Conservation (phyloP, 2,329 filamentous ascomycete genomes). For the Fusarium sterilihyphosum region DNA sequence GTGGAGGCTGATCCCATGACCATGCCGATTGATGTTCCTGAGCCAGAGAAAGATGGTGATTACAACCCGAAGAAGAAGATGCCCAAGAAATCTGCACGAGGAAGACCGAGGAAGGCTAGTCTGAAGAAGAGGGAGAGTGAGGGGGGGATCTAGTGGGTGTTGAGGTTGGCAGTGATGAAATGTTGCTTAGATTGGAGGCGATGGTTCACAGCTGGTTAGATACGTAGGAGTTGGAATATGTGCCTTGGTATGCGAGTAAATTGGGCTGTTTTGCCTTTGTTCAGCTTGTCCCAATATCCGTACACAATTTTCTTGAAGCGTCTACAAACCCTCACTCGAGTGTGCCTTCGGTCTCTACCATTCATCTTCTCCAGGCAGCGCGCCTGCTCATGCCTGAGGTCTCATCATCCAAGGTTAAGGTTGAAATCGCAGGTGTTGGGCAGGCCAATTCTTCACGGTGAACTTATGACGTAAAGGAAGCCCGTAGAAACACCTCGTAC, state of each 20-base stretch:
- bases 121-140: not conserved
- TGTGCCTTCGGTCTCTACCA: too few species aligned
- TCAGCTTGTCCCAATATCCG: too few species aligned
- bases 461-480: too few species aligned
- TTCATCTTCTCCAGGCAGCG: too few species aligned
- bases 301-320: too few species aligned
- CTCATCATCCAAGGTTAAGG: too few species aligned
- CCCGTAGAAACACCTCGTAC: too few species aligned
- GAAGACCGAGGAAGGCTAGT: not conserved
- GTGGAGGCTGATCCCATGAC: not conserved
- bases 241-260: not conserved
- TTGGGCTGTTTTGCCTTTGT: not conserved
- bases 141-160: not conserved
- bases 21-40: conserved; percentile 1
- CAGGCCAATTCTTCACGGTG: too few species aligned
- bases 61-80: conserved; percentile 24
- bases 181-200: not conserved
- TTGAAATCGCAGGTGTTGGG: too few species aligned
- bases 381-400: too few species aligned
- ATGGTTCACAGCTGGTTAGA: not conserved
- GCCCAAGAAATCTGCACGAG: not conserved
- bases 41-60: conserved; percentile 29
- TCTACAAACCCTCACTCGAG: too few species aligned
- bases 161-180: not conserved
- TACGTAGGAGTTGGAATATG: not conserved